Evolutionary conservation across 1,284 basidiomycete species (phyloP), one percentile per base, ranked within the genome.

Genomic region (Rhodotorula sp.): DNA sequence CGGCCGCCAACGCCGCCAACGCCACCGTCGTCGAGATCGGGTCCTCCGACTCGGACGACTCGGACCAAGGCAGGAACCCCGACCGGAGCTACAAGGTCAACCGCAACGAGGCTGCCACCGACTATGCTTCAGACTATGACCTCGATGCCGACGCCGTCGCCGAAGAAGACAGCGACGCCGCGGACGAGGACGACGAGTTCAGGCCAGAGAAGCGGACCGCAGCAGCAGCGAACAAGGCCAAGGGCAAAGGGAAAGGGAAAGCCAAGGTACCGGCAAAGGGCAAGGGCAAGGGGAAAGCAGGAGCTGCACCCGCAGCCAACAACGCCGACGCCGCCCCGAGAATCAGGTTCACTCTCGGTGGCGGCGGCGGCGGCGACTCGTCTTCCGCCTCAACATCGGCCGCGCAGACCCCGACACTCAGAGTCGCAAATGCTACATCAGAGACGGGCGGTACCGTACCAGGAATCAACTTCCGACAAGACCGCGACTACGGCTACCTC

Each of bases 401-500:
- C 8, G 48, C 60, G n/a, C 51, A 42, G 8, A 49, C 67, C 1
- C 66, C 69, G n/a, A 60, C 58, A 6, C 55, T 70, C 24, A 56
- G 51, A 48, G 46, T 48, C 12, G 20, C 57, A 5, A 62, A 58
- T 7, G 69, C 60, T 7, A 49, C 64, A 3, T 51, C 62, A 7
- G 53, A 62, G 2, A 53, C 62, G 17, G 37, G 48, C 53, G 68
- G 64, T 5, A 62, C 64, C 10, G 44, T 76, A 26, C 65, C 68
- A 29, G 62, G 66, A 17, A 48, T 46, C 56, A 66, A 60, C 33
- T 74, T 76, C 55, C 62, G 65, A 33, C 66, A 67, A 18, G 68
- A 70, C 48, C 70, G 69, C 68, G 93, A 96, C 80, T 93, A 91
- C 77, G 89, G 90, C 6, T 91, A 87, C 85, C 82, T 94, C 56